phyloP scores from a whole-genome alignment of 164 flowering plant species.

The Stephania cephalantha region DNA sequence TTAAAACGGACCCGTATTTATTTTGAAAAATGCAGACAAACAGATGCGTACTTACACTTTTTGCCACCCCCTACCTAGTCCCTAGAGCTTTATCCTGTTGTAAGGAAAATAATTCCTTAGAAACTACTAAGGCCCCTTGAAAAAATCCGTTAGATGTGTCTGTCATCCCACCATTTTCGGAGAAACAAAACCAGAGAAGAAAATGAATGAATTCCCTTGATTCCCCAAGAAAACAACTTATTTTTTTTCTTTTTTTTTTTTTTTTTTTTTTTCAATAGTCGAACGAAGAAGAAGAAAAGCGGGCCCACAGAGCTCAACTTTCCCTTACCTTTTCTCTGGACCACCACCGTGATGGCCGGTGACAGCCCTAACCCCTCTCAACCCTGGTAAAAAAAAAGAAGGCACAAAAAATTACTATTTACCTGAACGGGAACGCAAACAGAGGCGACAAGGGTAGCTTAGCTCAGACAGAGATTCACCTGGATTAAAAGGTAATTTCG shows the following conservation, averaged over 20 bases:
- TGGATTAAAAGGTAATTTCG: neutral
- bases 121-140: neutral
- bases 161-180: neutral
- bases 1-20: too few species aligned
- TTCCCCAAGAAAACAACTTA: neutral
- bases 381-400: neutral
- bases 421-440: neutral
- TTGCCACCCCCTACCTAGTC: too few species aligned
- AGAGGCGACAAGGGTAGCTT: too few species aligned
- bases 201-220: neutral
- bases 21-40: too few species aligned
- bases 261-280: too few species aligned
- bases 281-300: neutral
- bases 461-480: neutral
- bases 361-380: slow-evolving; percentile 7
- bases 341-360: slow-evolving; percentile 15
- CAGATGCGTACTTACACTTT: too few species aligned
- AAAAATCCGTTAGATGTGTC: neutral
- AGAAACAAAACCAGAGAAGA: neutral
- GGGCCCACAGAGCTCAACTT: slow-evolving; percentile 7
- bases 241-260: too few species aligned
- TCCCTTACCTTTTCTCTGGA: slow-evolving; percentile 10
- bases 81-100: too few species aligned
- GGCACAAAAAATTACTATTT: neutral
- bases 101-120: neutral